phyloP scores from a whole-genome alignment of 768 basidiomycete genomes.

The Xerocomus spinulosus region DNA sequence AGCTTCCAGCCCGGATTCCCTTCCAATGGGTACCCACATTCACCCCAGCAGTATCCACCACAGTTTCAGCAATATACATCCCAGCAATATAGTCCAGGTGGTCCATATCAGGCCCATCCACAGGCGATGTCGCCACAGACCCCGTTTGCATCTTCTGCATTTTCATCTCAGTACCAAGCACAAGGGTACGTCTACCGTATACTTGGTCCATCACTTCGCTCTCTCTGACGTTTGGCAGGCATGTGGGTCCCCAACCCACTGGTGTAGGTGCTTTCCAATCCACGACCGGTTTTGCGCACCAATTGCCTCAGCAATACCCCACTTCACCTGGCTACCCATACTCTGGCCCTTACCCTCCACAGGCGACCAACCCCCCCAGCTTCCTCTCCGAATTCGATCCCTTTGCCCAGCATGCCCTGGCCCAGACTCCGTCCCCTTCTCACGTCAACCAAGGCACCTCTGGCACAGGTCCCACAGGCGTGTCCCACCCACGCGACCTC shows the following conservation, averaged over 20 bases:
- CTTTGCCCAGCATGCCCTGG: slow-evolving; percentile 20
- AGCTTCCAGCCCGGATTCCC: slow-evolving; percentile 14
- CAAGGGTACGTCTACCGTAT: slow-evolving; percentile 14
- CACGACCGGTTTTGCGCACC: slow-evolving; percentile 54
- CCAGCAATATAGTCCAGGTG: slow-evolving; percentile 9
- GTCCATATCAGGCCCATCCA: slow-evolving; percentile 14
- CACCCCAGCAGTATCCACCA: slow-evolving; percentile 33
- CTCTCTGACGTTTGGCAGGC: slow-evolving; percentile 13
- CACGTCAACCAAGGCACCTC: slow-evolving; percentile 1
- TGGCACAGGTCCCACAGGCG: slow-evolving; percentile 29
- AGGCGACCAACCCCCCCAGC: slow-evolving; percentile 14
- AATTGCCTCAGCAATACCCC: slow-evolving; percentile 33
- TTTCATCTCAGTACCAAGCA: slow-evolving; percentile 22
- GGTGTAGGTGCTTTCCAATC: slow-evolving; percentile 41
- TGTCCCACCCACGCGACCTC: slow-evolving; percentile 60
- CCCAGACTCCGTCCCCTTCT: slow-evolving; percentile 2
- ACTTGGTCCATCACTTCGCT: neutral
- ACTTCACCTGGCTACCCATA: slow-evolving; percentile 21
- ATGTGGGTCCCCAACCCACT: slow-evolving; percentile 30
- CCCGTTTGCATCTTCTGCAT: slow-evolving; percentile 24
- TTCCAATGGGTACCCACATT: slow-evolving; percentile 22
- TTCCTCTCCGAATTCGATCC: slow-evolving; percentile 41
- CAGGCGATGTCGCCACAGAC: slow-evolving; percentile 19
- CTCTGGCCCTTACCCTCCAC: slow-evolving; percentile 26
- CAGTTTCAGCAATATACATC: slow-evolving; percentile 33